Percentiles rank a stretch among this genome's conserved stretches.
Conservation (phyloP, 768 basidiomycete genomes). For the Suillus clintonianus region DNA sequence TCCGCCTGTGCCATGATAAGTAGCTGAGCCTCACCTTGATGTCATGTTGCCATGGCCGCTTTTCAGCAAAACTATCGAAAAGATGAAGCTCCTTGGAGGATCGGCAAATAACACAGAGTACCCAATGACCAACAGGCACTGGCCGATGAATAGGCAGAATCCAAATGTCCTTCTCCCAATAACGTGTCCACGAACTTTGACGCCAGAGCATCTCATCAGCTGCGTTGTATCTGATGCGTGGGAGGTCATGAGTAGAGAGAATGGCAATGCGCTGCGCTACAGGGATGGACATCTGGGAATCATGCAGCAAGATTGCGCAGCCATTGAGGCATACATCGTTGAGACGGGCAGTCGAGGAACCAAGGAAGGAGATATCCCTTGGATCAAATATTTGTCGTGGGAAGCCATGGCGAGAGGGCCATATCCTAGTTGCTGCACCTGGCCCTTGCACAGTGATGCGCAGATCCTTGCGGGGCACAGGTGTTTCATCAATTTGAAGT, state of each 20-base stretch:
- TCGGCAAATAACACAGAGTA: background rate
- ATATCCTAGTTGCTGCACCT: too few relatives aligned
- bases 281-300: too few relatives aligned
- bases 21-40: background rate
- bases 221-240: background rate
- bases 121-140: background rate
- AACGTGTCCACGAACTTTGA: constrained; percentile 9
- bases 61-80: background rate
- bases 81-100: background rate
- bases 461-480: too few relatives aligned
- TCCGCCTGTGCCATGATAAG: background rate
- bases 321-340: too few relatives aligned
- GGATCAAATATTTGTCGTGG: too few relatives aligned
- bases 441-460: too few relatives aligned
- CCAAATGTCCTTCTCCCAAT: constrained; percentile 33
- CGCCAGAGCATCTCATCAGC: constrained; percentile 23
- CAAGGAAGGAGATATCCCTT: too few relatives aligned
- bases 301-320: too few relatives aligned
- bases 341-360: too few relatives aligned
- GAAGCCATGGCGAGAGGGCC: too few relatives aligned
- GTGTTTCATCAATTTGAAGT: too few relatives aligned
- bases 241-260: constrained; percentile 11
- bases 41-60: background rate
- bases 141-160: constrained; percentile 28
- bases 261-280: too few relatives aligned